Evolutionary conservation across 495 filamentous ascomycete genomes (phyloP), one percentile per base, ranked within the genome.

Genomic region (Penicillium macrosclerotiorum): DNA sequence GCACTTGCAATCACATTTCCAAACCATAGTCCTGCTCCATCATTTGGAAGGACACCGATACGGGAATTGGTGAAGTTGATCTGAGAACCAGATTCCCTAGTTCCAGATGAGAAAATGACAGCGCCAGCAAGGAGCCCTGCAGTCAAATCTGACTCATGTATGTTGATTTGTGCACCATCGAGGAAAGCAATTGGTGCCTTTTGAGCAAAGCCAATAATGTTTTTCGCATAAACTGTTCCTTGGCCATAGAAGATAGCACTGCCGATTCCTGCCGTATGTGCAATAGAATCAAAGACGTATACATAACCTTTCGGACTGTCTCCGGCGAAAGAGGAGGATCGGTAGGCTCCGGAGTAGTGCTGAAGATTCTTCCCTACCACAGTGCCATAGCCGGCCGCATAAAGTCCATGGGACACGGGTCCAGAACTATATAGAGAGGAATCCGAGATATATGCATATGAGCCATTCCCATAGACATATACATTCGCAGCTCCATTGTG

Each of bases 231-330:
- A 4, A 42, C 12, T 0, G 36, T 48, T 11, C 45, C 37, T 25
- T 34, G 45, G 1, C 30, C 29, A 23, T 49, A 54, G 29, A 54
- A 45, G 11, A 41, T 54, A 1, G 51, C 51, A 35, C 45, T 49
- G 4, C 51, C 51, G 13, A 54, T 37, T 0, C 45, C 51, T 2
- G 51, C 51, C 16, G 45, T 49, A 41, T 54, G 45, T 2, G 51
- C 39, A 23, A 46, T 19, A 1, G 45, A 30, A 18, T 54, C 51
- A 33, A 30, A 34, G 3, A 54, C 40, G 31, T 49, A 37, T n/a
- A 54, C 22, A 24, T 49, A 49, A 8, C 45, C 51, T 13, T 37
- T 38, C 2, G 51, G 51, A 25, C 33, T 45, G 41, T 54, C 51
- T 9, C 51, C 45, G 4, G 51, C 33, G 41, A 54, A 54, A 2